Evolutionary conservation across 148 eudicot genomes (phyloP).

Genomic region (Rheum nobile): DNA sequence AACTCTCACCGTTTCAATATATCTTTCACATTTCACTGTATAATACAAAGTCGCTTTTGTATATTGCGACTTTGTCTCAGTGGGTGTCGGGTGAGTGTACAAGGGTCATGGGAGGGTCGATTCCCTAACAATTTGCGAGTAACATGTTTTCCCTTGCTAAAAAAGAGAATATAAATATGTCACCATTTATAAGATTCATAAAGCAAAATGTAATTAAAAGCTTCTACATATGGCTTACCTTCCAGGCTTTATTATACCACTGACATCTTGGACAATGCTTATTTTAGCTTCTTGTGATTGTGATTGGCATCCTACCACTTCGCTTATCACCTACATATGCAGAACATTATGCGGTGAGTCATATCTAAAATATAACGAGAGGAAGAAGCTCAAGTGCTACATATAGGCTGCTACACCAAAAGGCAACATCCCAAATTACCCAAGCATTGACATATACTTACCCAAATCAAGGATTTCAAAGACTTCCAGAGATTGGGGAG

Average conservation of each 20-base stretch:
- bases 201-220: too few relatives aligned
- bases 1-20: too few relatives aligned
- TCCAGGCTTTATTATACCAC: conserved; percentile 64
- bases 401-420: background rate
- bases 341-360: background rate
- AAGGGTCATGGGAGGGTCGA: too few relatives aligned
- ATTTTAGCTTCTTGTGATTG: conserved; percentile 30
- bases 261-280: conserved; percentile 42
- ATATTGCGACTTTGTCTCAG: too few relatives aligned
- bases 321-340: conserved; percentile 24
- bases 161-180: too few relatives aligned
- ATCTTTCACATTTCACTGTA: too few relatives aligned
- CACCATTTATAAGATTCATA: too few relatives aligned
- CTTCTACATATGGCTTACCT: conserved; percentile 51
- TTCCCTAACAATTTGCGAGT: too few relatives aligned
- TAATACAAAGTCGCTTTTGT: too few relatives aligned
- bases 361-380: background rate
- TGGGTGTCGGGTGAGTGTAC: too few relatives aligned
- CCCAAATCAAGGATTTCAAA: conserved; percentile 44
- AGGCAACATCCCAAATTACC: background rate
- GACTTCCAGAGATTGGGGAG: conserved; percentile 87
- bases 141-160: too few relatives aligned
- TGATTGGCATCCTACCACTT: conserved; percentile 31
- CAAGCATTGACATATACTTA: conserved; percentile 17
- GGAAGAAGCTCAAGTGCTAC: background rate